Conservation (phyloP, 2,329 filamentous ascomycete species). For the Ophiostoma angusticollis region DNA sequence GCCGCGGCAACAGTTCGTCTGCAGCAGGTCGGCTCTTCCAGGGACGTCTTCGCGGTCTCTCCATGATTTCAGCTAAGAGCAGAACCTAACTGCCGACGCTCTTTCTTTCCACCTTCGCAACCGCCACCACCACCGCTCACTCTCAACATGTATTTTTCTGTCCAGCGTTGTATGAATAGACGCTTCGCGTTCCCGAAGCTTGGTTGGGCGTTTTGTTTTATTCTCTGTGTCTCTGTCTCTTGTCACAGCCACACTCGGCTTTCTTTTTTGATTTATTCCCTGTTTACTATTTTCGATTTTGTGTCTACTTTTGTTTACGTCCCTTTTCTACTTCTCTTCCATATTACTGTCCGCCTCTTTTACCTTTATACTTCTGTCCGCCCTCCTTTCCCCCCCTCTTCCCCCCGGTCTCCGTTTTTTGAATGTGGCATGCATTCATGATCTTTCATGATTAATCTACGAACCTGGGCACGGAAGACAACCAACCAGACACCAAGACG, state of each 20-base stretch:
- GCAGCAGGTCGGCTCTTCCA: slow-evolving; percentile 12
- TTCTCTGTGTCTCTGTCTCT: not conserved
- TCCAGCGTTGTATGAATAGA: slow-evolving; percentile 8
- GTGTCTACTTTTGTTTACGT: slow-evolving; percentile 19
- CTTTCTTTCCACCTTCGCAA: not conserved
- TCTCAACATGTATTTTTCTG: not conserved
- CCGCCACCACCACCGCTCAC: too few species aligned
- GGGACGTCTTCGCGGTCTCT: slow-evolving; percentile 17
- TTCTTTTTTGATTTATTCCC: slow-evolving; percentile 19
- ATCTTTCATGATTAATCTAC: slow-evolving; percentile 13
- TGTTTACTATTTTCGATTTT: slow-evolving; percentile 19
- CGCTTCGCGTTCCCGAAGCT: not conserved
- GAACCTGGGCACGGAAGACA: slow-evolving; percentile 1
- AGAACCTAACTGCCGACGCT: slow-evolving; percentile 9
- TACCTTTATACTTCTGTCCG: too few species aligned
- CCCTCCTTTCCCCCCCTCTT: not conserved
- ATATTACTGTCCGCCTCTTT: not conserved
- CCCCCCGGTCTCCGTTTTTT: not conserved
- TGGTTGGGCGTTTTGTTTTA: not conserved
- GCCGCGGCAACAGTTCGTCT: slow-evolving; percentile 3
- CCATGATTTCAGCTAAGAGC: slow-evolving; percentile 19
- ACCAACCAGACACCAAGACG: not conserved
- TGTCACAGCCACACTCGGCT: not conserved
- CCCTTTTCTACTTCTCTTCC: slow-evolving; percentile 14
- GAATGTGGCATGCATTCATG: slow-evolving; percentile 13